A percentile compares a stretch with the other conserved stretches of the same genome.
Conservation (phyloP, 768 basidiomycete genomes). For the Termitomyces sp. region DNA sequence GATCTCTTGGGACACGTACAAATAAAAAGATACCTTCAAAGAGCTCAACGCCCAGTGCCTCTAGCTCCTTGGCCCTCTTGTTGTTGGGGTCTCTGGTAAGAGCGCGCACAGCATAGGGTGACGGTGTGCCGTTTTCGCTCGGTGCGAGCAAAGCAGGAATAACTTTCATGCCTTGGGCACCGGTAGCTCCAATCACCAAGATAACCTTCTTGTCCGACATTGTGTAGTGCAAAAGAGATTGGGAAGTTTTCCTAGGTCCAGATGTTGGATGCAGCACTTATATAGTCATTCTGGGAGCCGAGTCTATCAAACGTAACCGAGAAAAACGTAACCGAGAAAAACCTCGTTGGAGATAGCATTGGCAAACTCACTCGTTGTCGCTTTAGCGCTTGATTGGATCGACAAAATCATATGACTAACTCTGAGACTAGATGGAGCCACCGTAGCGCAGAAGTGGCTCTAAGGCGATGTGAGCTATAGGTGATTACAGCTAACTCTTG, state of each 20-base stretch:
- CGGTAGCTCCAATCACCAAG: slow-evolving; percentile 40
- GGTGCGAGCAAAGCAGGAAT: slow-evolving; percentile 30
- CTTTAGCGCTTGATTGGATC: background rate
- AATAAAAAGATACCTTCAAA: slow-evolving; percentile 25
- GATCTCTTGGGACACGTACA: background rate
- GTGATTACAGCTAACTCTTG: no score
- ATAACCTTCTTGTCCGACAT: slow-evolving; percentile 27
- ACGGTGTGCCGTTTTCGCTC: slow-evolving; percentile 28
- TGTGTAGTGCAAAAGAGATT: background rate
- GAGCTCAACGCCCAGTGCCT: slow-evolving; percentile 29
- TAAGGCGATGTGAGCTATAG: no score
- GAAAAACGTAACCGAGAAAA: no score
- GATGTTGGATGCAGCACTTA: background rate
- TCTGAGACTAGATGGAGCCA: no score
- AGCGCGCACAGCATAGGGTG: slow-evolving; percentile 36
- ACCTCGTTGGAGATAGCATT: background rate
- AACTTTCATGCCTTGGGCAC: slow-evolving; percentile 37
- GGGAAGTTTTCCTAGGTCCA: slow-evolving; percentile 1
- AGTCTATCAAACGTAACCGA: background rate
- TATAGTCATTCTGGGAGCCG: background rate
- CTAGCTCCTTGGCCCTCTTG: slow-evolving; percentile 27
- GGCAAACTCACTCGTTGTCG: slow-evolving; percentile 8
- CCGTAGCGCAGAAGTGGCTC: no score
- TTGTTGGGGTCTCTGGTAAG: slow-evolving; percentile 30
- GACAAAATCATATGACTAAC: no score